Percentiles rank a stretch among this genome's conserved stretches.
These are phyloP conservation scores for Euptelea pleiosperma DNA, from an alignment of 164 flowering plant genomes.

Conservation along the genomic window DNA sequence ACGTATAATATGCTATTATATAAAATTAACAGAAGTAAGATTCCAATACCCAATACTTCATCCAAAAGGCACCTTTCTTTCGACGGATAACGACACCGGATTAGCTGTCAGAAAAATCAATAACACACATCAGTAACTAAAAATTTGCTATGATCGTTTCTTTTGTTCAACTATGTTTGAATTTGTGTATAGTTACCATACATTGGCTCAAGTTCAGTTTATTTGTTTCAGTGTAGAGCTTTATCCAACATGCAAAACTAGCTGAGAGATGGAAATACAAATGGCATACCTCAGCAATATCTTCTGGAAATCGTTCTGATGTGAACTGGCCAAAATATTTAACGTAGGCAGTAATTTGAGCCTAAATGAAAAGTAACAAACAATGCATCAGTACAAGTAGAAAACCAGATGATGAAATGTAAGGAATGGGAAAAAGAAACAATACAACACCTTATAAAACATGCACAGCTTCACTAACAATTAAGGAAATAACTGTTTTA, in stretches of 20 bases:
- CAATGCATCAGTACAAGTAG: neutral
- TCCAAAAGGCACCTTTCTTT: conserved; percentile 71
- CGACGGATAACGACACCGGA: conserved; percentile 76
- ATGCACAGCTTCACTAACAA: neutral
- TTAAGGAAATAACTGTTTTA: too few species aligned
- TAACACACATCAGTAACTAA: neutral
- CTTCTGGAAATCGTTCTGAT: conserved; percentile 87
- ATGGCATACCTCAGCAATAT: conserved; percentile 78
- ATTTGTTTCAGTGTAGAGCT: neutral
- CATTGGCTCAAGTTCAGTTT: neutral
- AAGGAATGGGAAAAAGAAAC: too few species aligned
- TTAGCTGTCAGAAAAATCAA: conserved; percentile 46
- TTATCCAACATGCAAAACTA: conserved; percentile 4
- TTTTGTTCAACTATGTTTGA: neutral
- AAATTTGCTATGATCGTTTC: neutral
- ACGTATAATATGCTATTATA: too few species aligned
- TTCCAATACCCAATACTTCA: conserved; percentile 78
- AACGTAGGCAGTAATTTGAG: conserved; percentile 86
- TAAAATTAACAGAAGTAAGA: neutral
- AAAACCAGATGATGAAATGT: neutral
- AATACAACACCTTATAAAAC: too few species aligned
- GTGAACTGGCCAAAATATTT: conserved; percentile 91
- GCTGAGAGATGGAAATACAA: neutral
- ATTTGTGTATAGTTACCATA: neutral
- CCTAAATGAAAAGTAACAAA: conserved; percentile 33